phyloP scores from a whole-genome alignment of 2,329 filamentous ascomycete genomes.

The Pseudohalonectria lignicola region DNA sequence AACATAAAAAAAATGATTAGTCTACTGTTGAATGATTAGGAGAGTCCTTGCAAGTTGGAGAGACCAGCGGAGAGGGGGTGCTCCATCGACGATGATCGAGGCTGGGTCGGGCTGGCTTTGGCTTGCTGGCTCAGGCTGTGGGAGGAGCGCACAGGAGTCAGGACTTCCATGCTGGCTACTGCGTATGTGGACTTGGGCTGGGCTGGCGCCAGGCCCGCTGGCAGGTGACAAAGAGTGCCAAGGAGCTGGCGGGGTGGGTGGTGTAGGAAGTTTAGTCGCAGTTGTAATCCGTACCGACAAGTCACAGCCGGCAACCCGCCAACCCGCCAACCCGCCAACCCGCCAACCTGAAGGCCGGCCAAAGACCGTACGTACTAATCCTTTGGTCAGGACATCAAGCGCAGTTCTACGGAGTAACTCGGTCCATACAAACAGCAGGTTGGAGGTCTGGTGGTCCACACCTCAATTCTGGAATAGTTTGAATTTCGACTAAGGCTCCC shows the following conservation, averaged over 20 bases:
- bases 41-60: background rate
- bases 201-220: background rate
- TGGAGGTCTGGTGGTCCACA: too few relatives aligned
- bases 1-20: background rate
- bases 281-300: too few relatives aligned
- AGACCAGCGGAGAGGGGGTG: background rate
- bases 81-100: background rate
- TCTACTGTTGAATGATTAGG: background rate
- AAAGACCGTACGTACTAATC: too few relatives aligned
- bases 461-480: too few relatives aligned
- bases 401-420: too few relatives aligned
- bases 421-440: too few relatives aligned
- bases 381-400: too few relatives aligned
- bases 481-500: too few relatives aligned
- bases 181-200: background rate
- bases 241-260: background rate
- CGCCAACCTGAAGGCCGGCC: too few relatives aligned
- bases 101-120: conserved; percentile 1
- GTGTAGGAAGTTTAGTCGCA: too few relatives aligned
- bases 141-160: background rate
- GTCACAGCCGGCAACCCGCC: too few relatives aligned
- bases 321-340: too few relatives aligned
- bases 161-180: background rate
- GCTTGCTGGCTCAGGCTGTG: background rate
- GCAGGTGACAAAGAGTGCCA: conserved; percentile 4